phyloP scores from a whole-genome alignment of 768 basidiomycete species.

The Pleurotus cornucopiae region DNA sequence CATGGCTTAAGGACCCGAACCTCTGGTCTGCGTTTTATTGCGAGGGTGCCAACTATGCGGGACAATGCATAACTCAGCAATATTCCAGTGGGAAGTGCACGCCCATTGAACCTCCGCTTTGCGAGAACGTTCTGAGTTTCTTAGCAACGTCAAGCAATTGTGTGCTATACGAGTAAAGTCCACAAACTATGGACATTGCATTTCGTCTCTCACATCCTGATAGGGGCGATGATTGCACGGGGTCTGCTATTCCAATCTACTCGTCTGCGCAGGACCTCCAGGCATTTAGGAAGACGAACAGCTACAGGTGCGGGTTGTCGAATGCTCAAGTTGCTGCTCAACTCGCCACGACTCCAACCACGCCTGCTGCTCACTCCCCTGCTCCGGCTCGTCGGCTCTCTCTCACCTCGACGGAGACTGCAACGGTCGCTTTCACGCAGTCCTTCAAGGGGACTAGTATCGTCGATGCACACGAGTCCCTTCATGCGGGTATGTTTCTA shows the following conservation, averaged over 20 bases:
- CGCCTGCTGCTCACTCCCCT: background rate
- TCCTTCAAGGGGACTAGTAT: too few species aligned
- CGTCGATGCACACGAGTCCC: background rate
- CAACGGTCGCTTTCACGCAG: too few species aligned
- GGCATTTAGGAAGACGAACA: background rate
- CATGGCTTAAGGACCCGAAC: background rate
- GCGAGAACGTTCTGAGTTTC: constrained; percentile 1
- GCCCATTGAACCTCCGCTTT: background rate
- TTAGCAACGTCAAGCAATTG: background rate
- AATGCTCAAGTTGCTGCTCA: background rate
- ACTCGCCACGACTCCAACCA: background rate
- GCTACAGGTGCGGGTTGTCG: background rate
- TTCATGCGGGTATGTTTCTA: background rate
- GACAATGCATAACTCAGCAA: background rate
- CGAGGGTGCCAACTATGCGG: background rate
- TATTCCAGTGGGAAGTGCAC: background rate
- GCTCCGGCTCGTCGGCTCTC: background rate
- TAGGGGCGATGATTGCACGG: constrained; percentile 1
- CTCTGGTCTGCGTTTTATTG: constrained; percentile 1
- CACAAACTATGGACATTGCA: background rate
- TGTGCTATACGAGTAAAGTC: background rate
- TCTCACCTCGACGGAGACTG: background rate
- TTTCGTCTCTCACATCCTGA: background rate
- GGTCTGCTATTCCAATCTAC: background rate
- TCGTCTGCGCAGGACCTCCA: background rate